Evolutionary conservation across 2,329 filamentous ascomycete genomes (phyloP).

Genomic region (Fusarium napiforme): DNA sequence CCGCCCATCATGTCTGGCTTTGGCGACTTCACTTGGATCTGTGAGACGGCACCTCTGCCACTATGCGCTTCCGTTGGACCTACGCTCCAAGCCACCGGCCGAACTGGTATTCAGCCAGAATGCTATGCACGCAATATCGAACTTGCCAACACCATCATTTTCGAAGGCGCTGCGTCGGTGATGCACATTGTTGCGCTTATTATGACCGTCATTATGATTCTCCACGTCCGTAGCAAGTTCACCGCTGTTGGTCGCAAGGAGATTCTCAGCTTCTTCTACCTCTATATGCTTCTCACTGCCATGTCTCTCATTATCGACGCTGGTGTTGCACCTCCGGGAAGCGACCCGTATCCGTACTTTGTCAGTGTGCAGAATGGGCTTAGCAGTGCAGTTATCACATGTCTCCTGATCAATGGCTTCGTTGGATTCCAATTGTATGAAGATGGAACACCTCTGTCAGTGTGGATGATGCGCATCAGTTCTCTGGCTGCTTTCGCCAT

Average conservation of each 20-base stretch:
- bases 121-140: conserved; percentile 97
- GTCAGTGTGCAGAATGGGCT: conserved; percentile 88
- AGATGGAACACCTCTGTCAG: conserved; percentile 90
- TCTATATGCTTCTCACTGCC: conserved; percentile 91
- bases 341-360: conserved; percentile 87
- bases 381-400: conserved; percentile 85
- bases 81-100: conserved; percentile 72
- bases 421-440: conserved; percentile 99
- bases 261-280: conserved; percentile 93
- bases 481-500: conserved; percentile 86
- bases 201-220: conserved; percentile 97
- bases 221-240: conserved; percentile 97
- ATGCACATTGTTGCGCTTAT: conserved; percentile 90
- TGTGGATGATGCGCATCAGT: conserved; percentile 88
- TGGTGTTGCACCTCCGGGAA: conserved; percentile 88
- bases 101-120: conserved; percentile 83
- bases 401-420: conserved; percentile 94
- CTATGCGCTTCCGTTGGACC: conserved; percentile 87
- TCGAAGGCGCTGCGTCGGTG: conserved; percentile 89
- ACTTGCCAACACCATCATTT: conserved; percentile 97
- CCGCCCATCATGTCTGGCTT: conserved; percentile 76
- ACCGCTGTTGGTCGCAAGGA: conserved; percentile 87
- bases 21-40: conserved; percentile 89
- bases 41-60: conserved; percentile 84
- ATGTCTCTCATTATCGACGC: conserved; percentile 91